Conservation (phyloP, 306 rosid genomes). For the Acacia confusa region DNA sequence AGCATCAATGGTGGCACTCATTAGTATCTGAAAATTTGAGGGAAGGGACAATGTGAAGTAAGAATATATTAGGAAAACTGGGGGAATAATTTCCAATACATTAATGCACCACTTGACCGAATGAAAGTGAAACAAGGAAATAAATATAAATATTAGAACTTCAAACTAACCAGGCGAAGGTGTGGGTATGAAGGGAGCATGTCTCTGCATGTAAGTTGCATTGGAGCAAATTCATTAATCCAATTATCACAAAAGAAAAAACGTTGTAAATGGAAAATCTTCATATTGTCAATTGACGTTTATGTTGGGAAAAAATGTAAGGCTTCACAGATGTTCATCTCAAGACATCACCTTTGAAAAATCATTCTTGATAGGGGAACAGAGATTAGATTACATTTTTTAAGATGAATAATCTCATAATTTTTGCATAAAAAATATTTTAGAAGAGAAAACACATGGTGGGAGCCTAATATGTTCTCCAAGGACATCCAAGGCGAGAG, state of each 20-base stretch:
- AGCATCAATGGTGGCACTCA: slow-evolving; percentile 95
- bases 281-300: neutral
- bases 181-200: slow-evolving; percentile 72
- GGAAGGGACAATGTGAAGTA: neutral
- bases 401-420: neutral
- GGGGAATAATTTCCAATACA: slow-evolving; percentile 11
- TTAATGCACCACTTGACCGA: slow-evolving; percentile 4
- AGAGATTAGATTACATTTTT: neutral
- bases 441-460: neutral
- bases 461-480: neutral
- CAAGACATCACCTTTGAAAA: neutral
- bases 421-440: neutral
- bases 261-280: neutral
- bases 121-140: slow-evolving; percentile 28
- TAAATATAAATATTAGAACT: slow-evolving; percentile 19
- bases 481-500: neutral
- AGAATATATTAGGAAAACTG: slow-evolving; percentile 10
- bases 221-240: slow-evolving; percentile 27
- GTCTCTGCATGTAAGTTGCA: slow-evolving; percentile 69
- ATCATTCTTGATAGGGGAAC: neutral
- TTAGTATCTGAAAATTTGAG: slow-evolving; percentile 64
- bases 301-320: neutral
- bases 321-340: neutral
- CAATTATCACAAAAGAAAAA: slow-evolving; percentile 24
- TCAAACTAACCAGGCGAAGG: slow-evolving; percentile 78